These are phyloP conservation scores for Jatropha multifida DNA, from an alignment of 441 rosid species.

Conservation along the genomic window DNA sequence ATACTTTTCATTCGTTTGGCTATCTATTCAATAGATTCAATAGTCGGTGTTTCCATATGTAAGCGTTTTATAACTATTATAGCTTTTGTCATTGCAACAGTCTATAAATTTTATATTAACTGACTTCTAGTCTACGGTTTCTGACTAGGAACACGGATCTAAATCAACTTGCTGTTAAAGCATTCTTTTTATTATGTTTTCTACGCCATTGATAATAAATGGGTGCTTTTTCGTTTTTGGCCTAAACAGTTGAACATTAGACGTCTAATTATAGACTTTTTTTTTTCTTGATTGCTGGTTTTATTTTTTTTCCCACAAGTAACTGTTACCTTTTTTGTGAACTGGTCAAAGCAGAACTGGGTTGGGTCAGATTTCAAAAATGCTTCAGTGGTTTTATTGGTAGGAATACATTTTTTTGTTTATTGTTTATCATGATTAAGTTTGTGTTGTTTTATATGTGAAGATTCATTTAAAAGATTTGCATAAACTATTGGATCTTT, in stretches of 20 bases:
- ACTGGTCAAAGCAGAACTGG: constrained; percentile 24
- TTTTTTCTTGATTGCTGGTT: constrained; percentile 9
- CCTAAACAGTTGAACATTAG: background rate
- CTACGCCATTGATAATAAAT: background rate
- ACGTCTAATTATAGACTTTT: background rate
- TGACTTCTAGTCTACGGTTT: background rate
- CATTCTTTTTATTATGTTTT: background rate
- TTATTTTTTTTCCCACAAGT: background rate
- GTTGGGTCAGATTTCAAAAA: constrained; percentile 6
- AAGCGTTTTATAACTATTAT: background rate
- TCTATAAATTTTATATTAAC: background rate
- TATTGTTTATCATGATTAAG: background rate
- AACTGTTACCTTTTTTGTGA: background rate
- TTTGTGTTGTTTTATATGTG: background rate
- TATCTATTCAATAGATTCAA: background rate
- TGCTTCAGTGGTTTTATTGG: background rate
- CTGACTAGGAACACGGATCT: constrained; percentile 8
- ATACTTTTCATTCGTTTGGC: background rate
- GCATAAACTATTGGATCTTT: background rate
- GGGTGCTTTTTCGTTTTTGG: background rate
- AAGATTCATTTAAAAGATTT: background rate
- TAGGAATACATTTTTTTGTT: background rate
- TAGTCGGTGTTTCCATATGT: too few relatives aligned
- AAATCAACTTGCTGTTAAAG: background rate
- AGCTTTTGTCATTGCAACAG: constrained; percentile 2